Conservation (phyloP, 306 rosid species). For the Notholithocarpus densiflorus region DNA sequence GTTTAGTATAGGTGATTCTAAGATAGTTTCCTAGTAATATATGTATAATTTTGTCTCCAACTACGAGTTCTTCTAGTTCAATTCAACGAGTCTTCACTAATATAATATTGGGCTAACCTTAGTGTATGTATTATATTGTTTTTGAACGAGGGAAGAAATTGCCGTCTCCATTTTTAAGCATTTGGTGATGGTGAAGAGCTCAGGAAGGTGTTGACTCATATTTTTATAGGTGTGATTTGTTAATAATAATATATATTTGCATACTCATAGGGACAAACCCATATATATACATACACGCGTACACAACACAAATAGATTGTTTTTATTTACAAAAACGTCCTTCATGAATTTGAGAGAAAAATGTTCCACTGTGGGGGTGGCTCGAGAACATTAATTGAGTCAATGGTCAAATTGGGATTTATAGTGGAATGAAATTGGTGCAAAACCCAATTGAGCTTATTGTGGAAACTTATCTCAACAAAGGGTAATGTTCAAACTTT, state of each 20-base stretch:
- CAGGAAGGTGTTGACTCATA: constrained; percentile 20
- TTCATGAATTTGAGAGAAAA: not conserved
- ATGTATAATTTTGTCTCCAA: not conserved
- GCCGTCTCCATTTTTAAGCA: constrained; percentile 11
- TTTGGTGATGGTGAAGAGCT: constrained; percentile 2
- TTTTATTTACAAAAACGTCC: not conserved
- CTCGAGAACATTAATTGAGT: not conserved
- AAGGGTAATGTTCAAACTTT: not conserved
- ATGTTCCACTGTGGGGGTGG: not conserved
- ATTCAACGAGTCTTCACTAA: not conserved
- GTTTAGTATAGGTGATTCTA: not conserved
- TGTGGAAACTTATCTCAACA: not conserved
- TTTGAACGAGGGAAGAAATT: not conserved
- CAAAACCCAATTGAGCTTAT: not conserved
- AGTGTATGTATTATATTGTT: not conserved
- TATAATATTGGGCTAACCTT: not conserved
- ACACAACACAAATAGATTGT: not conserved
- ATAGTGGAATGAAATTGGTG: constrained; percentile 3
- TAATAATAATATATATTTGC: not conserved
- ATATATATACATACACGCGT: not conserved
- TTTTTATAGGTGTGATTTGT: not conserved
- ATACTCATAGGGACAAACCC: no score
- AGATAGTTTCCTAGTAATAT: not conserved
- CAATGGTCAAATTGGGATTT: constrained; percentile 15
- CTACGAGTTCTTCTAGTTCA: not conserved